These are phyloP conservation scores for Colletotrichum sp. DNA, from an alignment of 2,329 filamentous ascomycete species.

Conservation along the genomic window DNA sequence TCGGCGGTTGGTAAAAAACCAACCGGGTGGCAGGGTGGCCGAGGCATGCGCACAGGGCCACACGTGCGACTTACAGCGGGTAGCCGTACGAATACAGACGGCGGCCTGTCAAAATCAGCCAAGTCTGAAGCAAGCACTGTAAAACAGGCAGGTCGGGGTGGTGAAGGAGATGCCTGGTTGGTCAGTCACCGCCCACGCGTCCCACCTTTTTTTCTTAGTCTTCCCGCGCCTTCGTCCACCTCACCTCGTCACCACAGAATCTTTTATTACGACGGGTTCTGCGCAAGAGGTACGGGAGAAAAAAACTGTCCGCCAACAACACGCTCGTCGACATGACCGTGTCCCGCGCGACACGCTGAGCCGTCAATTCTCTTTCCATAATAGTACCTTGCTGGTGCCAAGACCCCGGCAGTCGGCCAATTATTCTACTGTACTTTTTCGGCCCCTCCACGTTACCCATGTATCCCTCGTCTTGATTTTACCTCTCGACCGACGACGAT, in stretches of 20 bases:
- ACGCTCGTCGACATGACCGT: constrained; percentile 11
- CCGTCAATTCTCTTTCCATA: neutral
- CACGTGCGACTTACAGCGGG: neutral
- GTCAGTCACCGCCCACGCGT: constrained; percentile 3
- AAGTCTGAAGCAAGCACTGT: constrained; percentile 10
- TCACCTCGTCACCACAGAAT: constrained; percentile 19
- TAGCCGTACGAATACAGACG: neutral
- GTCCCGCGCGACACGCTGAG: constrained; percentile 9
- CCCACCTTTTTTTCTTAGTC: constrained; percentile 20
- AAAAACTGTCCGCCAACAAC: neutral
- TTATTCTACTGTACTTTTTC: constrained; percentile 5
- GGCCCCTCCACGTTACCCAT: constrained; percentile 17
- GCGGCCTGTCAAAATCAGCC: neutral
- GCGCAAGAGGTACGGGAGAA: constrained; percentile 9
- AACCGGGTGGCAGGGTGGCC: neutral
- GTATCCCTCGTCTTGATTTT: constrained; percentile 18
- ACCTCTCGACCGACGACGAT: constrained; percentile 20
- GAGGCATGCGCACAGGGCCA: neutral
- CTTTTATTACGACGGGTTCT: constrained; percentile 9
- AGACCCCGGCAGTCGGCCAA: neutral
- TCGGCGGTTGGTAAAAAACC: neutral
- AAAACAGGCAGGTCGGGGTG: neutral
- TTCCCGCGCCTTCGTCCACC: constrained; percentile 19
- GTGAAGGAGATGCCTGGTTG: constrained; percentile 13
- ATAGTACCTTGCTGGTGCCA: neutral